Percentiles rank a stretch among this genome's conserved stretches.
These are phyloP conservation scores for Chlorella sorokiniana DNA, from an alignment of 139 green algal genomes.

Conservation along the genomic window DNA sequence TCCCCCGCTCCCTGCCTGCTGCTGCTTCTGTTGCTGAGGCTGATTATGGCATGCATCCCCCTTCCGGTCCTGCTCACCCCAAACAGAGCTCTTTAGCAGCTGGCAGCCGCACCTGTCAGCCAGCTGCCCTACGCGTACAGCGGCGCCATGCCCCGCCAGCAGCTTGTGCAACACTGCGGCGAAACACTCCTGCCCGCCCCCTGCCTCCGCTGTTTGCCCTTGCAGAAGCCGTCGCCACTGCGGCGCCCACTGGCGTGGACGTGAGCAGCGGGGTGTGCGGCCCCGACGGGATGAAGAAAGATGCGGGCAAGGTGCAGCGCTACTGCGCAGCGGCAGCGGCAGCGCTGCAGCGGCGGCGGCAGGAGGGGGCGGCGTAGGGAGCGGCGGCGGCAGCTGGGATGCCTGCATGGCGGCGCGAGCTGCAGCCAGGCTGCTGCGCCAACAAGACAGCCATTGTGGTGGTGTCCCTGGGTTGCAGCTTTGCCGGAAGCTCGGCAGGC, in stretches of 20 bases:
- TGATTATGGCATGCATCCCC: no score
- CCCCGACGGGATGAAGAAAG: constrained; percentile 62
- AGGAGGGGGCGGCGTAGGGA: neutral
- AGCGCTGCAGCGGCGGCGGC: constrained; percentile 19
- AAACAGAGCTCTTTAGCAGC: no score
- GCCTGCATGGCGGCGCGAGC: no score
- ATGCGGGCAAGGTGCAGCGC: constrained; percentile 39
- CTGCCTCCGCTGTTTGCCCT: neutral
- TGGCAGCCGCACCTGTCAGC: no score
- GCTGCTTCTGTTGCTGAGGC: neutral
- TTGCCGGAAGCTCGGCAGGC: no score
- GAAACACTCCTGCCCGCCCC: neutral
- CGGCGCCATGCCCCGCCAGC: no score
- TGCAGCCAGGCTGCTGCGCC: no score
- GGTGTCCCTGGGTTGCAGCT: no score
- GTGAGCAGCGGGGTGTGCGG: constrained; percentile 83
- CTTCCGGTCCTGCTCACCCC: no score
- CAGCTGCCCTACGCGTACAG: no score
- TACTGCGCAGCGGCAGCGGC: constrained; percentile 42
- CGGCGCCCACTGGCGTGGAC: constrained; percentile 72
- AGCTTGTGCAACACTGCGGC: neutral
- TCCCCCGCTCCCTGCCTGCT: neutral
- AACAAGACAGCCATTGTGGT: no score
- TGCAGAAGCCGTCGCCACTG: constrained; percentile 54
- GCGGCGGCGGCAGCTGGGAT: neutral